These are phyloP conservation scores for Oenanthe javanica DNA, from an alignment of 140 eudicot genomes.

Conservation along the genomic window DNA sequence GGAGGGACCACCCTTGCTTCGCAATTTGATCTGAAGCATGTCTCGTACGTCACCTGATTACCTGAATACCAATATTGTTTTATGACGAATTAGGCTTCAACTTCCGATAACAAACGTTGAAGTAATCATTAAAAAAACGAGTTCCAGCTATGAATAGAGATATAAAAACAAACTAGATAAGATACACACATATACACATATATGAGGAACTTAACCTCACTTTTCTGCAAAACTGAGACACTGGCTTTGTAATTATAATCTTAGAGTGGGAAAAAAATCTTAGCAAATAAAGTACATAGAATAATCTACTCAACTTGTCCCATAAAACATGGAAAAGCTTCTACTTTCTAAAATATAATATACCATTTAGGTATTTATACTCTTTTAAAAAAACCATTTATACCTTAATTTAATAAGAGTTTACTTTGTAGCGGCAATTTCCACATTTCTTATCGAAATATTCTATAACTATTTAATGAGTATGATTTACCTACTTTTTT, in stretches of 20 bases:
- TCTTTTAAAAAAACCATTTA: not conserved
- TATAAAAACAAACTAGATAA: not conserved
- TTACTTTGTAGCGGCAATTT: not conserved
- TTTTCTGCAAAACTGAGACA: not conserved
- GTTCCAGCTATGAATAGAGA: not conserved
- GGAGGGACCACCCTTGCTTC: slow-evolving; percentile 12
- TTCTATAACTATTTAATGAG: not conserved
- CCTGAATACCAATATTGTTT: not conserved
- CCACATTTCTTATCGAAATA: not conserved
- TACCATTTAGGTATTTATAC: not conserved
- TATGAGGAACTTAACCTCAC: not conserved
- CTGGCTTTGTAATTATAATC: not conserved
- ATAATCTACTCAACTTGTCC: not conserved
- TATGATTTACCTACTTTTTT: not conserved
- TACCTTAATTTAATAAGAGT: not conserved
- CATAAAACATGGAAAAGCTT: too few species aligned
- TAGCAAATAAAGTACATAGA: not conserved
- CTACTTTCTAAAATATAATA: too few species aligned
- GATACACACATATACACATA: not conserved
- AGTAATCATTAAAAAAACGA: not conserved
- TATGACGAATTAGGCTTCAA: not conserved
- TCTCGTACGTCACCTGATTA: not conserved
- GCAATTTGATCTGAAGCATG: slow-evolving; percentile 8
- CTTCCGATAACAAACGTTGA: not conserved
- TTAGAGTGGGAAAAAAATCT: too few species aligned